Evolutionary conservation across 139 green algal species (phyloP).

Genomic region (Raphidocelis subcapitata): DNA sequence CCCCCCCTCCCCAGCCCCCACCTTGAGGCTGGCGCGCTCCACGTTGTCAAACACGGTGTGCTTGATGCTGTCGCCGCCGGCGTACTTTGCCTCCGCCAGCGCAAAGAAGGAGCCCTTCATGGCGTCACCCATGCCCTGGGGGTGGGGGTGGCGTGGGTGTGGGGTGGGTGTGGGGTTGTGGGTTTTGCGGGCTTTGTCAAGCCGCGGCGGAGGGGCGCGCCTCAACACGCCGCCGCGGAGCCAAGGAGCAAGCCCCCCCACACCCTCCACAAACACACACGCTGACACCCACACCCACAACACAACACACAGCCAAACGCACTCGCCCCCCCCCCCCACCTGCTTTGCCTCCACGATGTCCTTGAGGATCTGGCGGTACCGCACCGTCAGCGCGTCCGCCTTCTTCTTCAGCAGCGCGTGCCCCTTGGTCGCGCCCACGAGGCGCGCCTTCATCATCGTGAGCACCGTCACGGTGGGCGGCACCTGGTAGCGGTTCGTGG

Average conservation of each 20-base stretch:
- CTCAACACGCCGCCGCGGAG: no score
- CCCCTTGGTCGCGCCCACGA: slow-evolving; percentile 91
- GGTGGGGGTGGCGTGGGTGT: no score
- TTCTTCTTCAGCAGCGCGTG: slow-evolving; percentile 99
- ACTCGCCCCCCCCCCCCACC: slow-evolving; percentile 16
- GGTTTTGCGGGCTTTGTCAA: no score
- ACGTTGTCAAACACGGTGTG: slow-evolving; percentile 96
- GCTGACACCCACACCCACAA: no score
- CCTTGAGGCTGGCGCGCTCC: slow-evolving; percentile 36
- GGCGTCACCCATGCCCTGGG: slow-evolving; percentile 75
- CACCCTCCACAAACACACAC: no score
- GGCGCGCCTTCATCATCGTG: slow-evolving; percentile 87
- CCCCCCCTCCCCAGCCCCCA: no score
- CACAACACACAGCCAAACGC: no score
- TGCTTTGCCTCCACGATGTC: slow-evolving; percentile 95
- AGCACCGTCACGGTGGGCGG: slow-evolving; percentile 94
- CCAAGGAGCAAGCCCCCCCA: no score
- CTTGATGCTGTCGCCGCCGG: slow-evolving; percentile 89
- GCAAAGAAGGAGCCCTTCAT: slow-evolving; percentile 94
- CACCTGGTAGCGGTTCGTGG: slow-evolving; percentile 55
- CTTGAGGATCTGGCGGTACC: slow-evolving; percentile 74
- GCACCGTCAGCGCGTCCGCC: slow-evolving; percentile 95
- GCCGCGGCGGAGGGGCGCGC: no score
- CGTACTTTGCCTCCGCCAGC: slow-evolving; percentile 94
- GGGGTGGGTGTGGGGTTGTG: no score